Evolutionary conservation across 164 flowering plant species (phyloP), one percentile per base, ranked within the genome.

Genomic region (Piper betle): DNA sequence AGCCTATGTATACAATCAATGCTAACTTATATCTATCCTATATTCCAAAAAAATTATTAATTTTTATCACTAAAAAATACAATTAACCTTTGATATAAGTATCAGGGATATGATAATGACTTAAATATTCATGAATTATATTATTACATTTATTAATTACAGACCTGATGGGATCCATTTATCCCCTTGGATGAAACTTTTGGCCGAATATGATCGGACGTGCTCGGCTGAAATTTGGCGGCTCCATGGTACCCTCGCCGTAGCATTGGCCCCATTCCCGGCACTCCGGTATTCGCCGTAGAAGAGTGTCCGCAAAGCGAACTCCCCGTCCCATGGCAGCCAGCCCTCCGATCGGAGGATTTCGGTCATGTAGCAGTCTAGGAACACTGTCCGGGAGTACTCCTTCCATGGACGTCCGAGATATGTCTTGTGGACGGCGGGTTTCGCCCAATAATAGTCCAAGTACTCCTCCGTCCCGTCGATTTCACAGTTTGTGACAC

Each of bases 331-430:
- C 88, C 93, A 92, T 1, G 86, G 87, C 82, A 86, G 19, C 96
- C 96, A 92, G 5, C 98, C 98, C 3, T 69, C 65, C 1, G 87
- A 76, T 0, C 64, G 17, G 15, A 93, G 62, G 3, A 86, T 69
- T 2, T 53, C 73, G 54, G 69, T 94, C 61, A 93, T 7, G 6
- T 37, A 43, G 39, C 87, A 84, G 0, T 71, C 15, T 0, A 93
- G 58, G 63, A 86, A 86, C 15, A 93, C 88, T 1, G 92, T 82
- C n/a, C n/a, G n/a, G n/a, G n/a, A n/a, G n/a, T n/a, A n/a, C n/a
- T n/a, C n/a, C n/a, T n/a, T n/a, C n/a, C 98, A 92, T 11, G 98
- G 98, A 70, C 97, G 72, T 6, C 98, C 98, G 57, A 93, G 70
- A 73, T 57, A 89, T 58, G 71, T 89, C 62, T 62, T 78, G 74